Conservation (phyloP, 2,329 filamentous ascomycete species). For the Venturia aucupariae region DNA sequence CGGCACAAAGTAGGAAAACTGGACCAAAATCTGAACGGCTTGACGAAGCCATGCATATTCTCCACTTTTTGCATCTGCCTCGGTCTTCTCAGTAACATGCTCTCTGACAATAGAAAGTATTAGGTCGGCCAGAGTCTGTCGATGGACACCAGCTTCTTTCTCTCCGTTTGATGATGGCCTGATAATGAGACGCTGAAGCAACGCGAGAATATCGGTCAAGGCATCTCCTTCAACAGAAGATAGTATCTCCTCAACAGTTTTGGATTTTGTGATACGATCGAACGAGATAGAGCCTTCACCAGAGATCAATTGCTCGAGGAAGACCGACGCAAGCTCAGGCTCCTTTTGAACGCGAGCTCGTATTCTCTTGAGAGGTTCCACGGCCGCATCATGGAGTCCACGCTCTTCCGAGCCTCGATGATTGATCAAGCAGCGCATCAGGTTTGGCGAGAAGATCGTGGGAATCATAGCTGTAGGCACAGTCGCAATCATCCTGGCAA, state of each 20-base stretch:
- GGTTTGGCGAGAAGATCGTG: constrained; percentile 69
- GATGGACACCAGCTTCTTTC: constrained; percentile 35
- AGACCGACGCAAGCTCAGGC: constrained; percentile 47
- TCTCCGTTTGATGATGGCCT: constrained; percentile 37
- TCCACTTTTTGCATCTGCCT: constrained; percentile 25
- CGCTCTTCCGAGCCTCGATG: constrained; percentile 69
- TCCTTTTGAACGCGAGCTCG: constrained; percentile 54
- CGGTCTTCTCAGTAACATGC: constrained; percentile 25
- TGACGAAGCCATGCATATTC: constrained; percentile 35
- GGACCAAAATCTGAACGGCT: constrained; percentile 37
- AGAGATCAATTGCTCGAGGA: constrained; percentile 60
- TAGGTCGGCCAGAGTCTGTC: constrained; percentile 43
- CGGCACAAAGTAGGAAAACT: constrained; percentile 41
- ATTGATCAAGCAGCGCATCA: constrained; percentile 74
- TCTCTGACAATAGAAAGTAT: constrained; percentile 42
- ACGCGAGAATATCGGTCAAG: constrained; percentile 45
- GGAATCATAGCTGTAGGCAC: constrained; percentile 41
- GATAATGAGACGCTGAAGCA: constrained; percentile 39
- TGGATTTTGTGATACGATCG: constrained; percentile 76
- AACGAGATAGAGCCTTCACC: constrained; percentile 67
- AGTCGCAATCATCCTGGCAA: constrained; percentile 61
- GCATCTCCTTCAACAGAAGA: constrained; percentile 46
- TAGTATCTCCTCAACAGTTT: constrained; percentile 69
- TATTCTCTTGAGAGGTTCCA: constrained; percentile 64
- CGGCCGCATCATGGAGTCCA: constrained; percentile 69